A percentile compares a stretch with the other conserved stretches of the same genome.
Conservation (phyloP, 192 early-diverging fungal genomes). For the Linnemannia elongata region DNA sequence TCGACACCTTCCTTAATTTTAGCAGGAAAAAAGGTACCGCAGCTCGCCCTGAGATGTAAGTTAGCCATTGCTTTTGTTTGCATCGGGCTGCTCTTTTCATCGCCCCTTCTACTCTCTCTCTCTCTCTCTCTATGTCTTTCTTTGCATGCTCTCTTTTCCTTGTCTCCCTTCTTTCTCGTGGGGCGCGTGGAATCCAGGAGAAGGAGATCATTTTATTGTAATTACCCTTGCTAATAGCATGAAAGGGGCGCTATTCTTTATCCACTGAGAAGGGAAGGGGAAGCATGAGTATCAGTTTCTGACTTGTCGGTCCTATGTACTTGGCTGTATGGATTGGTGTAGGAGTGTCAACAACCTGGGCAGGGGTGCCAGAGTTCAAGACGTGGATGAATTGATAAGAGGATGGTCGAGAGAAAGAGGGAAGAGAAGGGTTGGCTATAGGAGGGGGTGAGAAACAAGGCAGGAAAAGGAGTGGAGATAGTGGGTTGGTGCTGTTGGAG, state of each 20-base stretch:
- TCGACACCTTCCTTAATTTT: not conserved
- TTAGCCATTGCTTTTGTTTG: not conserved
- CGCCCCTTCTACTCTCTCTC: not conserved
- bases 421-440: not conserved
- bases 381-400: not conserved
- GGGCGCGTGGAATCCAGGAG: conserved; percentile 8
- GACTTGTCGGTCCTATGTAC: too few relatives aligned
- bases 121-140: not conserved
- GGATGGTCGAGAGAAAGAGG: not conserved
- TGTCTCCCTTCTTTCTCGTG: not conserved
- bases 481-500: not conserved
- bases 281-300: not conserved
- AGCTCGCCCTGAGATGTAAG: not conserved
- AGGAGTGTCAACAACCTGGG: not conserved
- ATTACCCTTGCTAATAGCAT: not conserved
- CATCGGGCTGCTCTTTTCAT: not conserved
- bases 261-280: not conserved
- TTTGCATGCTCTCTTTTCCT: too few relatives aligned
- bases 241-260: not conserved
- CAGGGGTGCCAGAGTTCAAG: not conserved
- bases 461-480: not conserved
- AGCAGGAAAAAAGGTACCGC: not conserved
- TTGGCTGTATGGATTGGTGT: too few relatives aligned
- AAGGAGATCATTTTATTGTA: not conserved
- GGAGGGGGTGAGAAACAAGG: not conserved